Evolutionary conservation across 176 grass and related monocot genomes (phyloP).

Genomic region (maize (Zea mays)): Zm-B73-REFERENCE-NAM-5.0 NC_050104.1:50383001-50383500

Average conservation of each 20-base stretch:
- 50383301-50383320: constrained; percentile 73
- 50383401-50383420: constrained; percentile 56
- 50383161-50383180: constrained; percentile 56
- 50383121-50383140: background rate
- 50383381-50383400: no score
- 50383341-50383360: no score
- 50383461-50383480: constrained; percentile 72
- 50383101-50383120: background rate
- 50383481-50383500: constrained; percentile 88
- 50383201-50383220: constrained; percentile 68
- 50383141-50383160: background rate
- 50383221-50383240: constrained; percentile 64
- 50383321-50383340: background rate
- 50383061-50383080: constrained; percentile 54
- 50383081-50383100: background rate
- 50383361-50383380: no score
- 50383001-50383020: constrained; percentile 61
- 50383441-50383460: constrained; percentile 74
- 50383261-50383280: constrained; percentile 83
- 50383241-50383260: constrained; percentile 70
- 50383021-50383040: constrained; percentile 73
- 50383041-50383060: constrained; percentile 98
- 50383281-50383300: constrained; percentile 94
- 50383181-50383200: constrained; percentile 58
- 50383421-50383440: constrained; percentile 80